Evolutionary conservation across 129 eudicot genomes (phyloP), one percentile per base, ranked within the genome.

Genomic region (Glebionis coronaria): DNA sequence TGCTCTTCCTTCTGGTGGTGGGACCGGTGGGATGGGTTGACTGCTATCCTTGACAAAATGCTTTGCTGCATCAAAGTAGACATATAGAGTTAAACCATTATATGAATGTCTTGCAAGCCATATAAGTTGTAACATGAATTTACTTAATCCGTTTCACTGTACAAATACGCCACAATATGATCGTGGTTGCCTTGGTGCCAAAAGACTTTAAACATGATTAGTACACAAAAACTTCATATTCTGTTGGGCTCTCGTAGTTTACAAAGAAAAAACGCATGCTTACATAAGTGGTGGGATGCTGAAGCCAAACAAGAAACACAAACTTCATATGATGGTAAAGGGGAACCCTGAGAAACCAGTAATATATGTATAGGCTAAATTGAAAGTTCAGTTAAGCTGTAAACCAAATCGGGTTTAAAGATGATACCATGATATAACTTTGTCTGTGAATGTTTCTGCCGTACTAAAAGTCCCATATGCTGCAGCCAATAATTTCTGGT

Each of bases 301-400:
- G 97, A 73, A 91, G 96, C 96, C 97, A 91, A 62, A 91, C 86
- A 71, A 88, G 97, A 83, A 91, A 91, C 56, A 94, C 94, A 80
- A 91, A 85, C 83, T 88, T 88, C 87, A 83, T 65, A 57, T 91
- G 96, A 73, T 91, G 85, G 78, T 91, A 91, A 62, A 88, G 77
- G n/a, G 97, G 97, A 73, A 77, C 75, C 97, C 97, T 91, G 84
- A 73, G 25, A 79, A 66, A 55, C 20, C 44, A 70, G 16, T 29
- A 61, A 56, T 56, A 5, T 6, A 65, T 42, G 19, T 59, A 16
- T 11, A 40, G 5, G 6, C 31, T 63, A 72, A 29, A 42, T 44
- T 44, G 45, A 40, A 15, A 44, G 25, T 12, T 55, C 38, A 31
- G 56, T 56, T 53, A 61, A 18, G 65, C 63, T 42, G 56, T 56